These are phyloP conservation scores for Glutinoglossum americanum DNA, from an alignment of 495 filamentous ascomycete genomes.

Conservation along the genomic window DNA sequence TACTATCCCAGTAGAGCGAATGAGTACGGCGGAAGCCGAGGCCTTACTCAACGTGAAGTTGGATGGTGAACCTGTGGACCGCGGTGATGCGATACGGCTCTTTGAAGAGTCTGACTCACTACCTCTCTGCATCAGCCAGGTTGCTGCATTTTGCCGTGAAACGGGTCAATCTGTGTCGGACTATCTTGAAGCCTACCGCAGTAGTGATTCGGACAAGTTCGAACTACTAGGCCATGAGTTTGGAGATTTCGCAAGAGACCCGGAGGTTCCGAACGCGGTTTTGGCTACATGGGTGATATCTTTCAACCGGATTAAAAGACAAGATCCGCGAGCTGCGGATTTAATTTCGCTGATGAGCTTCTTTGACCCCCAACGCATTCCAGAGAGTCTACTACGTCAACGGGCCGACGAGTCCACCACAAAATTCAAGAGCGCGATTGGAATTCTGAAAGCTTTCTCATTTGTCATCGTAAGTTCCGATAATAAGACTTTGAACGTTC, in stretches of 20 bases:
- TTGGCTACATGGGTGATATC: constrained; percentile 5
- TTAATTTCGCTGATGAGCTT: constrained; percentile 24
- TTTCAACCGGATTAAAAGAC: constrained; percentile 21
- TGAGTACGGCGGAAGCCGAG: neutral
- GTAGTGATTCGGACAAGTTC: neutral
- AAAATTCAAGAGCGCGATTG: constrained; percentile 13
- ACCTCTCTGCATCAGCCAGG: constrained; percentile 27
- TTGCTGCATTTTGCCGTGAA: constrained; percentile 23
- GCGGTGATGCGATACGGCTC: neutral
- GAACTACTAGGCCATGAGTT: neutral
- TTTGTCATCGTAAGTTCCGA: constrained; percentile 13
- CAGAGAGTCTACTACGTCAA: constrained; percentile 12
- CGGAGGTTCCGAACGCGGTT: neutral
- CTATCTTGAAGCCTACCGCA: neutral
- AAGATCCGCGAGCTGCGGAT: constrained; percentile 14
- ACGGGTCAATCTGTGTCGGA: constrained; percentile 7
- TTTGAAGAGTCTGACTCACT: neutral
- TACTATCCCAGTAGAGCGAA: neutral
- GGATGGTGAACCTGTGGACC: neutral
- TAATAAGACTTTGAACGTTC: constrained; percentile 17
- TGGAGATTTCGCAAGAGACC: constrained; percentile 1
- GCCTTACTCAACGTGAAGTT: neutral
- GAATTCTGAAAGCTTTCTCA: constrained; percentile 15
- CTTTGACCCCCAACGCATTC: constrained; percentile 23
- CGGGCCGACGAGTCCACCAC: constrained; percentile 8